These are phyloP conservation scores for Pichia californica DNA, from an alignment of 805 yeast species.

Conservation along the genomic window DNA sequence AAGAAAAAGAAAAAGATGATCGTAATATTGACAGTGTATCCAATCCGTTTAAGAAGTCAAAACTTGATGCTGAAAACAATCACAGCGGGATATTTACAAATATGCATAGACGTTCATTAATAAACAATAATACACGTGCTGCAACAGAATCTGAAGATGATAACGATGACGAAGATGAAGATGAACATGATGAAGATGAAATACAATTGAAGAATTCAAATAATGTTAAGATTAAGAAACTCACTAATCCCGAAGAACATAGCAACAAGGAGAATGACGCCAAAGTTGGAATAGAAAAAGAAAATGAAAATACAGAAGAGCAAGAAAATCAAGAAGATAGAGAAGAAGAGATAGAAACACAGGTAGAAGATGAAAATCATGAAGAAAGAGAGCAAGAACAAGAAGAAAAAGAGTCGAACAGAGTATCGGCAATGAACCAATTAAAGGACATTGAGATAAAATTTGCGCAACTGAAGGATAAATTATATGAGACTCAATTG, in stretches of 20 bases:
- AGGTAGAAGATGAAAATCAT: constrained; percentile 21
- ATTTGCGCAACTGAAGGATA: constrained; percentile 82
- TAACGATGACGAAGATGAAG: constrained; percentile 13
- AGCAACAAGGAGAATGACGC: constrained; percentile 14
- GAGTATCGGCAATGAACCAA: constrained; percentile 62
- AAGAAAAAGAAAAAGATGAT: constrained; percentile 5
- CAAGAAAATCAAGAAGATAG: constrained; percentile 18
- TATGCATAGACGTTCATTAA: too few species aligned
- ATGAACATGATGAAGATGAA: constrained; percentile 17
- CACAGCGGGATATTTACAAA: constrained; percentile 12
- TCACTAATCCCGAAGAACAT: constrained; percentile 15
- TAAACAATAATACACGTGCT: too few species aligned
- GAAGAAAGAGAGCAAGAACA: constrained; percentile 20
- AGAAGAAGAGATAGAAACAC: constrained; percentile 24
- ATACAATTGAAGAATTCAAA: too few species aligned
- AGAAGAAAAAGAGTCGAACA: constrained; percentile 31
- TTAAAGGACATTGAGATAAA: constrained; percentile 77
- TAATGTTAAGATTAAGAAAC: too few species aligned
- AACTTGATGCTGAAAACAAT: constrained; percentile 3
- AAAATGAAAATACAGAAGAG: constrained; percentile 9
- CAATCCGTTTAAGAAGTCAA: too few species aligned
- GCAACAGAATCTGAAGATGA: too few species aligned
- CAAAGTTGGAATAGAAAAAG: constrained; percentile 1
- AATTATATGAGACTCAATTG: constrained; percentile 77
- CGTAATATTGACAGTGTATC: too few species aligned